phyloP scores from a whole-genome alignment of 345 rosid genomes.

The Jatropha curcas region DNA sequence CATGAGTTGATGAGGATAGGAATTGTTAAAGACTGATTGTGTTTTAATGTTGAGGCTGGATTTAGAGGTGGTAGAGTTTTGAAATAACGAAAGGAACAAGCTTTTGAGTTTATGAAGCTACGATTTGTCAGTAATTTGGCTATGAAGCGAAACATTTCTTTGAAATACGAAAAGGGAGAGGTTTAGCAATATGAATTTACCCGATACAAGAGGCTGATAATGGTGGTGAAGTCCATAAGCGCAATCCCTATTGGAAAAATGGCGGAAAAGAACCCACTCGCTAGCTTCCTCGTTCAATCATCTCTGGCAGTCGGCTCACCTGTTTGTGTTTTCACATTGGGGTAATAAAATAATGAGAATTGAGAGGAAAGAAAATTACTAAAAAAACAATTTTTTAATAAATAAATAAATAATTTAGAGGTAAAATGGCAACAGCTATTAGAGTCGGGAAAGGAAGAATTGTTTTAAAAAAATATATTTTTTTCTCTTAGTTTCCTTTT shows the following conservation, averaged over 20 bases:
- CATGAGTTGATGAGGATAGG: conserved; percentile 28
- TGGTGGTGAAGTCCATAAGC: neutral
- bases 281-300: no score
- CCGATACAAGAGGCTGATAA: neutral
- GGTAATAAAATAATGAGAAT: no score
- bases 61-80: neutral
- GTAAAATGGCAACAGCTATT: no score
- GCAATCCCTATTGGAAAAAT: neutral
- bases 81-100: conserved; percentile 2
- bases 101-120: neutral
- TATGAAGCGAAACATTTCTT: conserved; percentile 11
- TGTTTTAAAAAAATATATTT: no score
- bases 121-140: neutral
- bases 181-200: conserved; percentile 1
- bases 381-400: no score
- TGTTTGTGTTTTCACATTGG: no score
- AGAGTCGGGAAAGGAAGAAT: no score
- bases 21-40: conserved; percentile 10
- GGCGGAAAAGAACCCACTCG: neutral
- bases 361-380: no score
- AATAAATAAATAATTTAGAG: no score
- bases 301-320: no score
- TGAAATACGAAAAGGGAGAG: neutral
- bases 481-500: no score
- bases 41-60: neutral